phyloP scores from a whole-genome alignment of 176 grass and related monocot genomes.

The Typha latifolia region DNA sequence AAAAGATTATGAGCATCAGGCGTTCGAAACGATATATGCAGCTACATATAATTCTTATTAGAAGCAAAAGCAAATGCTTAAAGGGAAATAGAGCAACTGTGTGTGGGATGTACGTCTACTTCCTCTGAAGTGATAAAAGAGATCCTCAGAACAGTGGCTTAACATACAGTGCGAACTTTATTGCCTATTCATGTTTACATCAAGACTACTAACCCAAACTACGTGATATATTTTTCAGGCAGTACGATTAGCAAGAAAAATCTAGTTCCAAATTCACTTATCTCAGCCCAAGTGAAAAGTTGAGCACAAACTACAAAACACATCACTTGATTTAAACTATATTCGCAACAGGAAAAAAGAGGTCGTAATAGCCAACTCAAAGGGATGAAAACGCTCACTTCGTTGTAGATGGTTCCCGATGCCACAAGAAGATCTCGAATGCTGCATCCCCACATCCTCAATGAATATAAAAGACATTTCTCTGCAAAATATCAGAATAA shows the following conservation, averaged over 20 bases:
- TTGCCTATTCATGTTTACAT: not conserved
- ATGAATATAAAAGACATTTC: constrained; percentile 79
- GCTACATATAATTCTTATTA: not conserved
- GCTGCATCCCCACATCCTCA: constrained; percentile 64
- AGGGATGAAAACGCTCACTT: constrained; percentile 23
- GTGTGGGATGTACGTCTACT: not conserved
- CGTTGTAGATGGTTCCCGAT: constrained; percentile 80
- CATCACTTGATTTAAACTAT: not conserved
- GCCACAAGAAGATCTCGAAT: constrained; percentile 41
- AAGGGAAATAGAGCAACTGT: not conserved
- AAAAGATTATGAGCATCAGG: not conserved
- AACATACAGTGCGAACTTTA: not conserved
- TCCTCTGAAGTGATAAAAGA: not conserved
- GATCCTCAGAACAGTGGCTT: not conserved
- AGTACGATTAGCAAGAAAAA: too few relatives aligned
- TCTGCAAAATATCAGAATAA: constrained; percentile 22
- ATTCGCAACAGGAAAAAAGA: not conserved
- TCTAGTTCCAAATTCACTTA: too few relatives aligned
- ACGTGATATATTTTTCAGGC: too few relatives aligned
- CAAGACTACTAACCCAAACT: not conserved
- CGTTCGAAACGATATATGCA: not conserved
- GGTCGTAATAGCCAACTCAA: not conserved
- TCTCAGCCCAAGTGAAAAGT: too few relatives aligned
- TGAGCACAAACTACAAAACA: not conserved
- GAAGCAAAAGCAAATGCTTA: not conserved